These are phyloP conservation scores for Rostrohypoxylon terebratum DNA, from an alignment of 495 filamentous ascomycete species.

Conservation along the genomic window DNA sequence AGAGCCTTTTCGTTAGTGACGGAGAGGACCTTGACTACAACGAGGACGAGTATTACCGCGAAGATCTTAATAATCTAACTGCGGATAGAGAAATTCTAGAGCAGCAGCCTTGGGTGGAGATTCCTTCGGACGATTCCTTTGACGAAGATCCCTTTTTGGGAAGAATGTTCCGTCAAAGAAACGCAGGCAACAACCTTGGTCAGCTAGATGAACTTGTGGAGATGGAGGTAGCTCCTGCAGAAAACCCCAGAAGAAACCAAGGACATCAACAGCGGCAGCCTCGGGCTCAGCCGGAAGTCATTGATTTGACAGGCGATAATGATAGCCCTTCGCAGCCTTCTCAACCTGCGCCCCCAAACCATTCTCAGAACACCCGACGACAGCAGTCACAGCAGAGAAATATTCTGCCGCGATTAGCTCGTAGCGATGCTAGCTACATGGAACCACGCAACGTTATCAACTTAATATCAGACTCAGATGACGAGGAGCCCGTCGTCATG, in stretches of 20 bases:
- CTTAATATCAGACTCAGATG: constrained; percentile 48
- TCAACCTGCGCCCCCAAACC: constrained; percentile 15
- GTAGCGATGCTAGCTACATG: constrained; percentile 57
- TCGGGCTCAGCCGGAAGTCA: constrained; percentile 43
- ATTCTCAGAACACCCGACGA: constrained; percentile 47
- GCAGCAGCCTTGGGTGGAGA: neutral
- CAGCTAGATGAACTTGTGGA: constrained; percentile 45
- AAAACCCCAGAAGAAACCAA: constrained; percentile 6
- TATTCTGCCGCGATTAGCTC: constrained; percentile 51
- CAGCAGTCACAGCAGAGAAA: constrained; percentile 49
- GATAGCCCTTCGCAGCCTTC: constrained; percentile 34
- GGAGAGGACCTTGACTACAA: neutral
- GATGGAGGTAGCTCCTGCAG: constrained; percentile 35
- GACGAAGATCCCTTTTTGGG: neutral
- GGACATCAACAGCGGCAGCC: constrained; percentile 20
- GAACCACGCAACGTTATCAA: constrained; percentile 47
- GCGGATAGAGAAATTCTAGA: neutral
- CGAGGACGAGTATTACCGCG: neutral
- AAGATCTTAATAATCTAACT: neutral
- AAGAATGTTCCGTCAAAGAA: neutral
- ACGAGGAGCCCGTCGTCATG: constrained; percentile 36
- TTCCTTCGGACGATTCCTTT: neutral
- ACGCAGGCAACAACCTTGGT: neutral
- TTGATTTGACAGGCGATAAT: constrained; percentile 59
- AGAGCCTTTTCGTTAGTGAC: constrained; percentile 31